A percentile compares a stretch with the other conserved stretches of the same genome.
Conservation (phyloP, 208 protist genomes). For the Crithidia sp. region DNA sequence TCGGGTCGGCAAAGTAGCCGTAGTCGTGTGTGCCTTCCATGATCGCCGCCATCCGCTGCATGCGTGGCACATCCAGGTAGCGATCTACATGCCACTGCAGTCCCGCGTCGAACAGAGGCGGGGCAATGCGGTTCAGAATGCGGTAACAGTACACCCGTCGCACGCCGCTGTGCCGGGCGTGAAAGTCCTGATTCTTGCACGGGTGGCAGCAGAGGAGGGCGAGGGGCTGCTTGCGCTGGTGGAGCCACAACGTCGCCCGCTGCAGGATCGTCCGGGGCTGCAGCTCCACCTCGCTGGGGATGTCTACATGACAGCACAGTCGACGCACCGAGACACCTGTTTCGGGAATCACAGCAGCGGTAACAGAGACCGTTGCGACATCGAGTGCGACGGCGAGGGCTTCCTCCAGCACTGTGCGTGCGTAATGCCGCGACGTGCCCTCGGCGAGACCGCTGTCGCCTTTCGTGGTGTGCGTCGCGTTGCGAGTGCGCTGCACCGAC, state of each 20-base stretch:
- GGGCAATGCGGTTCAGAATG: conserved; percentile 90
- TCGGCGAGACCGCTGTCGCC: conserved; percentile 32
- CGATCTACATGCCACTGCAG: conserved; percentile 91
- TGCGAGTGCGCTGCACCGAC: conserved; percentile 43
- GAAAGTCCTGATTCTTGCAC: conserved; percentile 82
- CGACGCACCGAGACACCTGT: conserved; percentile 80
- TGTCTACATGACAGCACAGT: conserved; percentile 84
- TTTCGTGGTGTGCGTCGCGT: background rate
- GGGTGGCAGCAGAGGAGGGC: conserved; percentile 77
- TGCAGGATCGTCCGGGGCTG: conserved; percentile 90
- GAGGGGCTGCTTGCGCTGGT: conserved; percentile 73
- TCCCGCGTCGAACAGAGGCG: conserved; percentile 85
- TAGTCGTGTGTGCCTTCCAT: conserved; percentile 86
- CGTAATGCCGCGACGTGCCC: conserved; percentile 30
- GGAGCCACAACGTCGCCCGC: conserved; percentile 83
- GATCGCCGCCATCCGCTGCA: conserved; percentile 73
- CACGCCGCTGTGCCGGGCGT: conserved; percentile 81
- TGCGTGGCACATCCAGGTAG: conserved; percentile 77
- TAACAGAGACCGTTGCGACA: conserved; percentile 51
- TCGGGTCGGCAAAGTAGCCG: conserved; percentile 87
- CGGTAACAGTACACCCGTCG: conserved; percentile 89
- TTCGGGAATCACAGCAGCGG: conserved; percentile 79
- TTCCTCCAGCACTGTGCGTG: conserved; percentile 77
- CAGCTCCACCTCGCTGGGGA: conserved; percentile 77
- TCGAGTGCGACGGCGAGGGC: conserved; percentile 84